Base-by-base conservation (phyloP, 1,284 basidiomycete species). In the Sporisorium reilianum region DNA sequence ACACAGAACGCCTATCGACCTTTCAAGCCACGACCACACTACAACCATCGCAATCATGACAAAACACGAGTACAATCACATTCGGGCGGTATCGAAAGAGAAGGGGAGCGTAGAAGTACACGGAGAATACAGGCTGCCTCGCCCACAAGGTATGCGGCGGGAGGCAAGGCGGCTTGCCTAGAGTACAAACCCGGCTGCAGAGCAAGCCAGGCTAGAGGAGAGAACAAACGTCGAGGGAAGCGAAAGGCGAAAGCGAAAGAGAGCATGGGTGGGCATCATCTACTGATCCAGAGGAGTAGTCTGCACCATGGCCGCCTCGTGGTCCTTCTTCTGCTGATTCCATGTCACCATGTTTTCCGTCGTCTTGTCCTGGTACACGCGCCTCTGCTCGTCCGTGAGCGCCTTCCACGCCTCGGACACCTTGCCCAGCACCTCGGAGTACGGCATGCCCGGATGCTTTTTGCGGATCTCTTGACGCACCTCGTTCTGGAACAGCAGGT, bases 401-500 rank as follows among this genome's bases (percentile, higher is more conserved):
- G 56, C 62, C 67, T 81, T 80, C 80, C 79, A 81, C 11, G 76
- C 78, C 53, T 77, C 71, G 26, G 75, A 70, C 9, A 80, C 67
- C 64, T 80, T 80, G 64, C 78, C 75, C 18, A 80, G 55, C 23
- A 81, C 71, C 34, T 77, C 79, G 26, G 68, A 53, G 60, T 81
- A 80, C 0, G 77, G 53, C 64, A 79, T 55, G 42, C 78, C 77
- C 9, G 79, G 77, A 50, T 75, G 72, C 56, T 77, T 70, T 46
- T 75, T 71, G 45, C 77, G 65, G 58, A 80, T 77, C 49, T 81
- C 75, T 42, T 77, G 66, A 25, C 80, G 74, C 30, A 81, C 77
- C 52, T 81, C 79, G 60, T 81, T 81, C 61, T 81, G 80, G 68
- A 79, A 81, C 2, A 80, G 61, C n/a, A 81, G 67, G 51, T 81